phyloP scores from a whole-genome alignment of 345 rosid genomes.

The Nephelium lappaceum region DNA sequence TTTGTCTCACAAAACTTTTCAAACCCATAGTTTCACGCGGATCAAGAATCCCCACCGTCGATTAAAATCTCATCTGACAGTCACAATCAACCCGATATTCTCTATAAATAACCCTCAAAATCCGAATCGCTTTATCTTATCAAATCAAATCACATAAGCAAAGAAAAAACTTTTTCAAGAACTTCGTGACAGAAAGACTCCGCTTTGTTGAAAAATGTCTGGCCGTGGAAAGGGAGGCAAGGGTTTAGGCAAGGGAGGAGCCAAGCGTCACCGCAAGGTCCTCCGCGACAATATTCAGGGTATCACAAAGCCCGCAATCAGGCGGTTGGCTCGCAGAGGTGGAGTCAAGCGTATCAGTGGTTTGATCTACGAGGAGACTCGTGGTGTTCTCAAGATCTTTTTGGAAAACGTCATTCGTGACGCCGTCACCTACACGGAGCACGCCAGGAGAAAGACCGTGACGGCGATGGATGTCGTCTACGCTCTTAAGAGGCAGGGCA shows the following conservation, averaged over 20 bases:
- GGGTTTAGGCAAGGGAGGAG: constrained; percentile 67
- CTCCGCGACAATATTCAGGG: constrained; percentile 65
- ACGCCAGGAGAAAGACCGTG: constrained; percentile 46
- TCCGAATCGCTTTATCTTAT: neutral
- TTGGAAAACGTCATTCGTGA: constrained; percentile 55
- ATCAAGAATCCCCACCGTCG: neutral
- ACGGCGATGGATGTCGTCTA: constrained; percentile 53
- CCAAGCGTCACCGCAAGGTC: constrained; percentile 57
- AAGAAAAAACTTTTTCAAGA: too few relatives aligned
- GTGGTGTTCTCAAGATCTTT: constrained; percentile 60
- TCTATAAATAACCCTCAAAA: neutral
- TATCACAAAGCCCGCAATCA: constrained; percentile 51
- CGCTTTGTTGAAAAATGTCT: constrained; percentile 31
- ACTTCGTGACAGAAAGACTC: neutral
- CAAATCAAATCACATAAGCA: too few relatives aligned
- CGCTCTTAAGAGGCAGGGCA: constrained; percentile 48
- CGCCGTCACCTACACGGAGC: constrained; percentile 48
- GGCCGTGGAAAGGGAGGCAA: constrained; percentile 71
- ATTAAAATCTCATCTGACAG: neutral
- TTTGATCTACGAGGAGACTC: constrained; percentile 57
- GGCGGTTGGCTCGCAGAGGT: constrained; percentile 55
- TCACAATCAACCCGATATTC: neutral
- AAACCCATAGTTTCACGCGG: neutral
- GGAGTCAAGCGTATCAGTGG: constrained; percentile 63
- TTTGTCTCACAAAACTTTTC: neutral